A percentile compares a stretch with the other conserved stretches of the same genome.
These are phyloP conservation scores for Saccharomycopsis schoenii DNA, from an alignment of 805 yeast genomes.

Conservation along the genomic window DNA sequence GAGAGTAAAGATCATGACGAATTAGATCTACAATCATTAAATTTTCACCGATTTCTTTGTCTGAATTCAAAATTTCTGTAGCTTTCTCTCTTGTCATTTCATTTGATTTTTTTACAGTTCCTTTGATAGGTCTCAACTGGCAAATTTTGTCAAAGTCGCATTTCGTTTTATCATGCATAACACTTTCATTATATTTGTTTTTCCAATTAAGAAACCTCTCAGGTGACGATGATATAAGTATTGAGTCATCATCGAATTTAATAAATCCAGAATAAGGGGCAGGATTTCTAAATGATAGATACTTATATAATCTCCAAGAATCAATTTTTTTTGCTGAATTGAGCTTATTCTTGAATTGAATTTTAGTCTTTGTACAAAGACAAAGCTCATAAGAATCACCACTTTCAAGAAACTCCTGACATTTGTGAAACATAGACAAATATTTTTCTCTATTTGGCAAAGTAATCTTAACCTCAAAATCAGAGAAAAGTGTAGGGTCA, in stretches of 20 bases:
- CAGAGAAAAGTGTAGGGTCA: background rate
- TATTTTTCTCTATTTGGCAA: constrained; percentile 50
- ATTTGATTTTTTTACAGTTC: constrained; percentile 69
- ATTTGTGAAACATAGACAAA: constrained; percentile 41
- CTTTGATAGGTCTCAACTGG: constrained; percentile 91
- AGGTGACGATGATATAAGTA: constrained; percentile 81
- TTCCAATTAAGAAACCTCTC: constrained; percentile 86
- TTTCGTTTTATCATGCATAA: background rate
- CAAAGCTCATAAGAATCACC: constrained; percentile 73
- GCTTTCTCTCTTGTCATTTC: constrained; percentile 52
- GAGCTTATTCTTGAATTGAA: constrained; percentile 28
- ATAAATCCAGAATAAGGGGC: constrained; percentile 86
- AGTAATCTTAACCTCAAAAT: constrained; percentile 22
- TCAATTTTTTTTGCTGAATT: constrained; percentile 27
- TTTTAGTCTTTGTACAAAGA: constrained; percentile 64
- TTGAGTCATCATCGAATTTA: constrained; percentile 51
- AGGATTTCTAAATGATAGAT: constrained; percentile 65
- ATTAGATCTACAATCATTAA: constrained; percentile 94
- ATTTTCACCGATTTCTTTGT: constrained; percentile 92
- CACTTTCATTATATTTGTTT: constrained; percentile 18
- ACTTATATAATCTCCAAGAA: constrained; percentile 77
- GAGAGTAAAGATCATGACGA: constrained; percentile 74
- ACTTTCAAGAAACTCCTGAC: constrained; percentile 48
- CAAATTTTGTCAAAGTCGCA: constrained; percentile 26
- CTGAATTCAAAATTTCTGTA: constrained; percentile 54